Evolutionary conservation across 1,284 basidiomycete genomes (phyloP).

Genomic region (Austropuccinia psidii): DNA sequence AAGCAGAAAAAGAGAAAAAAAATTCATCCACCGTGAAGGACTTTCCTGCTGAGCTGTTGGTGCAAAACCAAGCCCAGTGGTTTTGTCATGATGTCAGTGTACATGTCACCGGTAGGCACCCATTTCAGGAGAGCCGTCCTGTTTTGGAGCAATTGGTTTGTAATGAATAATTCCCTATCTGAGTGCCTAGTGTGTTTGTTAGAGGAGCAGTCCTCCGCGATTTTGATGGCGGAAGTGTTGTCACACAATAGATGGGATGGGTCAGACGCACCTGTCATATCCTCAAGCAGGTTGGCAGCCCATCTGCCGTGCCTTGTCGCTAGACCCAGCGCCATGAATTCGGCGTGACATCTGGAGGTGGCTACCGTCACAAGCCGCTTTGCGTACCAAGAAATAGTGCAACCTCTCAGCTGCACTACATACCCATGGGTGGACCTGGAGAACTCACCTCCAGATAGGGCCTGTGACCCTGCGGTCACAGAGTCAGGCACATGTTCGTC

Average conservation of each 20-base stretch:
- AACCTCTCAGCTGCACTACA: not conserved
- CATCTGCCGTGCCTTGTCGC: not conserved
- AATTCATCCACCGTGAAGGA: too few relatives aligned
- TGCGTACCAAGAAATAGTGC: not conserved
- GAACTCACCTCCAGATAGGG: not conserved
- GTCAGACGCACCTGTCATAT: not conserved
- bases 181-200: not conserved
- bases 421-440: not conserved
- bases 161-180: not conserved
- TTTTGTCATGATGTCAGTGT: not conserved
- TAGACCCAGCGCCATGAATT: slow-evolving; percentile 3
- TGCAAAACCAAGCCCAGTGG: not conserved
- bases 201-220: not conserved
- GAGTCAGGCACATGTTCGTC: not conserved
- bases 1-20: too few relatives aligned
- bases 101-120: not conserved
- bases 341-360: not conserved
- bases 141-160: not conserved
- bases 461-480: not conserved
- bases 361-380: not conserved
- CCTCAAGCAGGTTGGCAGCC: not conserved
- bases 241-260: not conserved
- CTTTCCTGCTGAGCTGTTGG: too few relatives aligned
- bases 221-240: not conserved
- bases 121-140: not conserved